A percentile compares a stretch with the other conserved stretches of the same genome.
Evolutionary conservation across 2,329 filamentous ascomycete genomes (phyloP).

Genomic region (Fusarium sp.): DNA sequence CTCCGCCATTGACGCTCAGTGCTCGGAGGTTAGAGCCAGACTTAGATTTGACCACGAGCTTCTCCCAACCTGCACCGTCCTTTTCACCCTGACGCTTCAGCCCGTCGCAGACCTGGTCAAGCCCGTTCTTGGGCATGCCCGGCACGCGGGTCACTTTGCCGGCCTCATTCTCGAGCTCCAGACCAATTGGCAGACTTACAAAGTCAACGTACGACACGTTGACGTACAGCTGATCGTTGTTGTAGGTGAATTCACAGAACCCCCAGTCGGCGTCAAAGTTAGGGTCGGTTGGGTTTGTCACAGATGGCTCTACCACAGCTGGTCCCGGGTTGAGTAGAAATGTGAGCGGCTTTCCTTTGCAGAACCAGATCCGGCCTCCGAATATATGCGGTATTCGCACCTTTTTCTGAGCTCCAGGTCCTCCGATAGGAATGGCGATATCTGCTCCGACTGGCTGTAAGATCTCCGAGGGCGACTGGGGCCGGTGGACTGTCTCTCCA

Average conservation of each 20-base stretch:
- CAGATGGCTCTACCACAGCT: constrained; percentile 79
- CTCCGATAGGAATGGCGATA: constrained; percentile 73
- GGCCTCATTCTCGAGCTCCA: constrained; percentile 62
- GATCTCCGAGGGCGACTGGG: constrained; percentile 66
- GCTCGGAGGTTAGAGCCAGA: constrained; percentile 61
- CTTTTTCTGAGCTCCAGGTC: constrained; percentile 68
- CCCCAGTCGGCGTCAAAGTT: constrained; percentile 74
- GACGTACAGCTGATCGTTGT: constrained; percentile 70
- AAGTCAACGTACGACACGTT: constrained; percentile 85
- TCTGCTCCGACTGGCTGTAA: constrained; percentile 66
- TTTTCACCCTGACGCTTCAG: constrained; percentile 60
- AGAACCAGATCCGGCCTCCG: constrained; percentile 80
- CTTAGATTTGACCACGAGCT: constrained; percentile 60
- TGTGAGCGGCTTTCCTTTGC: constrained; percentile 68
- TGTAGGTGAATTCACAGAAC: constrained; percentile 78
- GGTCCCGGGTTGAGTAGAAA: constrained; percentile 80
- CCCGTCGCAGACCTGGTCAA: constrained; percentile 59
- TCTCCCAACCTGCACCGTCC: constrained; percentile 65
- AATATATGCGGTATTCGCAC: constrained; percentile 77
- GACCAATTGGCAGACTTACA: constrained; percentile 72
- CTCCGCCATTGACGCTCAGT: constrained; percentile 65
- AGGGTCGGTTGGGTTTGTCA: constrained; percentile 72
- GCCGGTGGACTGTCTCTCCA: constrained; percentile 74
- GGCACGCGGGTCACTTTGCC: constrained; percentile 60
- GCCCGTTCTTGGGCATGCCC: constrained; percentile 62